phyloP scores from a whole-genome alignment of 768 basidiomycete species.

The Leccinum boreale region DNA sequence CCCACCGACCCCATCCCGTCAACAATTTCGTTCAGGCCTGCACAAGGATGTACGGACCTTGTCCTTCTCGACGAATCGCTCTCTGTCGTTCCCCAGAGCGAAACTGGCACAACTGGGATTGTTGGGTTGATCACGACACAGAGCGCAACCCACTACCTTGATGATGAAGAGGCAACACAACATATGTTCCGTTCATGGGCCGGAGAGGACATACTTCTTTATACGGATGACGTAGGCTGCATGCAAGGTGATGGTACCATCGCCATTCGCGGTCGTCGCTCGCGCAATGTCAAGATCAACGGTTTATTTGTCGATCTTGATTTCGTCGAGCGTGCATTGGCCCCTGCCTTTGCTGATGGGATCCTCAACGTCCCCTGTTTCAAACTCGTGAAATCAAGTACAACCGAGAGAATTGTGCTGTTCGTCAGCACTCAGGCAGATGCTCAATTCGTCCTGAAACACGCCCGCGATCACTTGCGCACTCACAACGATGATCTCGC shows the following conservation, averaged over 20 bases:
- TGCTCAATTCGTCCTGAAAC: conserved; percentile 10
- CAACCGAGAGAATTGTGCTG: conserved; percentile 5
- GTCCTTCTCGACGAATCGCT: conserved; percentile 15
- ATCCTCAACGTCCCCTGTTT: conserved; percentile 6
- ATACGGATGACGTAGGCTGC: conserved; percentile 15
- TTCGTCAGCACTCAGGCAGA: conserved; percentile 6
- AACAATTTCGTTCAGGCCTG: conserved; percentile 8
- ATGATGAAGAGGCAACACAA: conserved; percentile 12
- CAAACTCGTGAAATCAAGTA: conserved; percentile 13
- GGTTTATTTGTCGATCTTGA: conserved; percentile 16
- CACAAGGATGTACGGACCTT: conserved; percentile 10
- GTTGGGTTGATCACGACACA: conserved; percentile 11
- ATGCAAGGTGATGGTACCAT: conserved; percentile 17
- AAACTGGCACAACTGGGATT: conserved; percentile 5
- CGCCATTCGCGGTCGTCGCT: conserved; percentile 11
- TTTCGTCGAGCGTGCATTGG: conserved; percentile 15
- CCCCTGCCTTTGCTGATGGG: conserved; percentile 10
- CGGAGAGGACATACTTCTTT: conserved; percentile 11
- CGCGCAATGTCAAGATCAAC: conserved; percentile 16
- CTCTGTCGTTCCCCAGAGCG: conserved; percentile 5
- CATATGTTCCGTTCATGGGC: conserved; percentile 16
- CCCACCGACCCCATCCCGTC: conserved; percentile 14
- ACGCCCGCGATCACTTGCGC: conserved; percentile 12
- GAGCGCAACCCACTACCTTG: conserved; percentile 12
- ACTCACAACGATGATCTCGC: conserved; percentile 6